Conservation (phyloP, 2,329 filamentous ascomycete species). For the Zymoseptoria pseudotritici region DNA sequence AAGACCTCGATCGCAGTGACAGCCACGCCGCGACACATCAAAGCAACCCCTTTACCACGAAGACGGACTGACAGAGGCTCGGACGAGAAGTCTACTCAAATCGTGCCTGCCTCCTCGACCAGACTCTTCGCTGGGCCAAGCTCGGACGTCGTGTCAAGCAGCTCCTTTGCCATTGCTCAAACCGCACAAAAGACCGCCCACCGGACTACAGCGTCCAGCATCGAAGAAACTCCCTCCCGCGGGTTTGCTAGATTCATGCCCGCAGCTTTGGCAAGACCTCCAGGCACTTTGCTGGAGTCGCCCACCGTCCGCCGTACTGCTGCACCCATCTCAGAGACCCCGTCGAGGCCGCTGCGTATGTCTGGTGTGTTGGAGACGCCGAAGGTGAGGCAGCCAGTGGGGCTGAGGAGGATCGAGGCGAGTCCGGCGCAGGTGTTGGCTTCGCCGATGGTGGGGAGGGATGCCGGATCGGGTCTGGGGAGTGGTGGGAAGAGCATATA, state of each 20-base stretch:
- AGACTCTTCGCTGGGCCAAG: slow-evolving; percentile 21
- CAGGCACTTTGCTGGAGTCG: slow-evolving; percentile 20
- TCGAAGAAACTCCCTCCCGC: slow-evolving; percentile 39
- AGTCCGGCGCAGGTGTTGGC: slow-evolving; percentile 1
- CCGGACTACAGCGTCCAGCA: neutral
- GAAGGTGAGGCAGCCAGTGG: neutral
- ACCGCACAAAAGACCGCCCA: slow-evolving; percentile 19
- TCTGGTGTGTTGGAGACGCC: slow-evolving; percentile 13
- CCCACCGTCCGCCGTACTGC: slow-evolving; percentile 13
- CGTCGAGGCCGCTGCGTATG: slow-evolving; percentile 13
- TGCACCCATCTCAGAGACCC: slow-evolving; percentile 9
- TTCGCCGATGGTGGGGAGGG: slow-evolving; percentile 4
- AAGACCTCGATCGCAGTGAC: slow-evolving; percentile 31
- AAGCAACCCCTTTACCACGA: slow-evolving; percentile 21
- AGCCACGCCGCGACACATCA: slow-evolving; percentile 36
- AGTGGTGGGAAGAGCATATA: slow-evolving; percentile 27
- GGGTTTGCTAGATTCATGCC: slow-evolving; percentile 30
- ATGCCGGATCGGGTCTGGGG: slow-evolving; percentile 3
- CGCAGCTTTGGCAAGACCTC: slow-evolving; percentile 10
- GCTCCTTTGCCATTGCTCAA: slow-evolving; percentile 24
- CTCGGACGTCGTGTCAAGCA: slow-evolving; percentile 8
- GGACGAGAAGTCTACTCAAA: slow-evolving; percentile 27
- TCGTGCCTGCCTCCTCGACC: slow-evolving; percentile 36
- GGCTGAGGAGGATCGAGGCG: slow-evolving; percentile 3
- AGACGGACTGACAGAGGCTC: slow-evolving; percentile 15